phyloP scores from a whole-genome alignment of 164 flowering plant genomes.

The Nelumbo lutea region DNA sequence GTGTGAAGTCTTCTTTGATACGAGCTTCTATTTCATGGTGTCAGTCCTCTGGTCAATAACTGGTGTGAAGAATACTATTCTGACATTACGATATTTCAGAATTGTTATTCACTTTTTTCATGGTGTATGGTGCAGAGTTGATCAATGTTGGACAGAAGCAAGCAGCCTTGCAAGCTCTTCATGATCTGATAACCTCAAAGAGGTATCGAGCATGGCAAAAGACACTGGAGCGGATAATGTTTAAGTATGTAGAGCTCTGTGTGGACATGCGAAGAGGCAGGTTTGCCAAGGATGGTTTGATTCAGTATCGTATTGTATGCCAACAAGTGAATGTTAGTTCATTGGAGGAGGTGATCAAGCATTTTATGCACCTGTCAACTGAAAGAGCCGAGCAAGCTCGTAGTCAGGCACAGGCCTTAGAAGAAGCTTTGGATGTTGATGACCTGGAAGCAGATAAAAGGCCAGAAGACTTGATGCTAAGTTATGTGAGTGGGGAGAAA shows the following conservation, averaged over 20 bases:
- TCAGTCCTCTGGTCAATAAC: neutral
- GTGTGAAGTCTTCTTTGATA: neutral
- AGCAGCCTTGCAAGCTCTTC: slow-evolving; percentile 87
- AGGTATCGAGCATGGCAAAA: slow-evolving; percentile 90
- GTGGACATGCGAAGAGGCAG: slow-evolving; percentile 88
- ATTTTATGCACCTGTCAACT: slow-evolving; percentile 87
- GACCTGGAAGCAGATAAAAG: slow-evolving; percentile 92
- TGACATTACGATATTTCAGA: neutral
- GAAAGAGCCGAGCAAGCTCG: slow-evolving; percentile 92
- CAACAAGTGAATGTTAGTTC: slow-evolving; percentile 92
- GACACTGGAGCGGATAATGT: slow-evolving; percentile 80
- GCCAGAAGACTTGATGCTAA: slow-evolving; percentile 96
- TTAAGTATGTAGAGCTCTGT: slow-evolving; percentile 90
- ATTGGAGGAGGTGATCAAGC: slow-evolving; percentile 93
- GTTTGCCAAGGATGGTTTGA: slow-evolving; percentile 91
- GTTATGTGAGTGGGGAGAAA: slow-evolving; percentile 96
- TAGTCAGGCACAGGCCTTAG: slow-evolving; percentile 80
- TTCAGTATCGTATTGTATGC: slow-evolving; percentile 87
- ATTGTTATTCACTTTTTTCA: neutral
- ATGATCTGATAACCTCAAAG: slow-evolving; percentile 81
- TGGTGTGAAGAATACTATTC: neutral
- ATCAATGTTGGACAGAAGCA: slow-evolving; percentile 95
- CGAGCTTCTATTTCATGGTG: neutral
- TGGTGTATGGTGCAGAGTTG: slow-evolving; percentile 51
- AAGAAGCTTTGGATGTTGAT: slow-evolving; percentile 94